Evolutionary conservation across 2,329 filamentous ascomycete species (phyloP).

Genomic region (Claviceps sp.): DNA sequence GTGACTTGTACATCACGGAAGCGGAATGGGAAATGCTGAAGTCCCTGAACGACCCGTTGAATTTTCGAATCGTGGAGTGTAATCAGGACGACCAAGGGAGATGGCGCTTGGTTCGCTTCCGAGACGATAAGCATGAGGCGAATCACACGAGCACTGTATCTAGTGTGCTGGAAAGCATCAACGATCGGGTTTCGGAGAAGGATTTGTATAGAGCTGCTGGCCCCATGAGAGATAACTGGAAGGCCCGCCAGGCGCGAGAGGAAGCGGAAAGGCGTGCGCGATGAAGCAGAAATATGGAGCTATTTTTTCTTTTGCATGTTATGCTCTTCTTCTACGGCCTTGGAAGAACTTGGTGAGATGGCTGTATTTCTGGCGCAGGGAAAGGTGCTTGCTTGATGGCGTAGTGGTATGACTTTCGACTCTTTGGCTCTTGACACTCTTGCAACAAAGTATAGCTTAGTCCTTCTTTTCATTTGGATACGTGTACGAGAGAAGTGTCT

Average conservation of each 20-base stretch:
- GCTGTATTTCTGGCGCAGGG: neutral
- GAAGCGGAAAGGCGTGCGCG: slow-evolving; percentile 15
- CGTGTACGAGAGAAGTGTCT: no score
- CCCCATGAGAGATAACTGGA: slow-evolving; percentile 70
- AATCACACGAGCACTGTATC: slow-evolving; percentile 78
- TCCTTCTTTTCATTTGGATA: no score
- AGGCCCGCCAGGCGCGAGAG: slow-evolving; percentile 37
- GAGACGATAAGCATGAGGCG: slow-evolving; percentile 83
- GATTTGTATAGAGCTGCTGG: slow-evolving; percentile 61
- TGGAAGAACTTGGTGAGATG: neutral
- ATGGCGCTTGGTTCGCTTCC: slow-evolving; percentile 81
- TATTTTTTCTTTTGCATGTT: neutral
- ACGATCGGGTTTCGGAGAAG: slow-evolving; percentile 68
- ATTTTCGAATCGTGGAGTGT: slow-evolving; percentile 83
- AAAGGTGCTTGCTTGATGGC: neutral
- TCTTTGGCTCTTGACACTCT: neutral
- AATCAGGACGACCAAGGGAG: slow-evolving; percentile 59
- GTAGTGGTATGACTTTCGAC: neutral
- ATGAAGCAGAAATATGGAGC: neutral
- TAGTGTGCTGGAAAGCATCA: slow-evolving; percentile 82
- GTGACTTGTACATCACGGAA: slow-evolving; percentile 53
- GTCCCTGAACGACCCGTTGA: slow-evolving; percentile 56
- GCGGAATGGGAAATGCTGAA: slow-evolving; percentile 80
- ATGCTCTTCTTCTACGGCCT: neutral
- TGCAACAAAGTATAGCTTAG: neutral